These are phyloP conservation scores for Ophiosphaerella narmari DNA, from an alignment of 2,329 filamentous ascomycete genomes.

Conservation along the genomic window DNA sequence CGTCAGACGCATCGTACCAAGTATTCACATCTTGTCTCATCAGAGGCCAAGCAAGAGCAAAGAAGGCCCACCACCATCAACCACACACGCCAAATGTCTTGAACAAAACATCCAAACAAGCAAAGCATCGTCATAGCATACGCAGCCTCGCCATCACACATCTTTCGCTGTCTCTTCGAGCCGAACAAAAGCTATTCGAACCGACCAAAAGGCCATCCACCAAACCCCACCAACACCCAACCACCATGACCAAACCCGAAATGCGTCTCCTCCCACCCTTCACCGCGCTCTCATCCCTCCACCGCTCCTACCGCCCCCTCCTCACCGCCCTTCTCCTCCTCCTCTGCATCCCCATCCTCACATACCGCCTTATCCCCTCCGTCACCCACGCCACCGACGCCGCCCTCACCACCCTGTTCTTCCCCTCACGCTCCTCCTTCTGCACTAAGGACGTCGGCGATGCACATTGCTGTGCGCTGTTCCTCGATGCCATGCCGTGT, in stretches of 20 bases:
- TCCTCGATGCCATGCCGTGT: constrained; percentile 31
- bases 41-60: not conserved
- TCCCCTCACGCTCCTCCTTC: constrained; percentile 3
- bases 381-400: constrained; percentile 12
- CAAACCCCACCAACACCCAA: not conserved
- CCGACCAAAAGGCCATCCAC: no score
- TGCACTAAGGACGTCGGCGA: constrained; percentile 33
- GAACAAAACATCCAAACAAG: not conserved
- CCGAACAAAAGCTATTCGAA: not conserved
- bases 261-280: not conserved
- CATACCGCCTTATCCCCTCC: constrained; percentile 23
- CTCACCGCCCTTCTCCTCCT: constrained; percentile 16
- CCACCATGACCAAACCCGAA: not conserved
- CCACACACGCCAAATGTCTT: no score
- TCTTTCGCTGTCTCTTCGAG: not conserved
- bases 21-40: no score
- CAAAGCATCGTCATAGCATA: not conserved
- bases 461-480: constrained; percentile 29
- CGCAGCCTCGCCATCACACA: not conserved
- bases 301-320: not conserved
- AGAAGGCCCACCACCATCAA: not conserved
- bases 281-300: not conserved
- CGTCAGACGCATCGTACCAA: no score
- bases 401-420: constrained; percentile 2
- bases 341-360: constrained; percentile 22